Conservation (phyloP, 441 rosid species). For the Populus hybrid region DNA sequence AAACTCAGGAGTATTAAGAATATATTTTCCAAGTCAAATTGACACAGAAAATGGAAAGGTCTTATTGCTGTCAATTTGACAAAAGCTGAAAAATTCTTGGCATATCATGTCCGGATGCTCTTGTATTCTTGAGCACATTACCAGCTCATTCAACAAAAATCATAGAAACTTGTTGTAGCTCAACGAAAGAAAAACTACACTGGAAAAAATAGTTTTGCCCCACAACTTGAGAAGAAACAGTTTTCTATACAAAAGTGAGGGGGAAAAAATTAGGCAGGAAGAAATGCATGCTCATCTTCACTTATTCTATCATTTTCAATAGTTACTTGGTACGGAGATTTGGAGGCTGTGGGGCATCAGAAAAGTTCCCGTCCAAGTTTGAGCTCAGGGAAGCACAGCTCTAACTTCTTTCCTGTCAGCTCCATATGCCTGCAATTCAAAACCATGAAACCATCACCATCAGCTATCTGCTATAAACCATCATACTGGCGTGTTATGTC, state of each 20-base stretch:
- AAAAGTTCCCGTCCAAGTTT: slow-evolving; percentile 2
- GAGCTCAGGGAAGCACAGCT: slow-evolving; percentile 53
- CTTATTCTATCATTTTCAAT: slow-evolving; percentile 22
- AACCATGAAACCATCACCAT: slow-evolving; percentile 8
- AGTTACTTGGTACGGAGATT: slow-evolving; percentile 3
- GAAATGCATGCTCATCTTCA: slow-evolving; percentile 17
- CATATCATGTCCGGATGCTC: background rate
- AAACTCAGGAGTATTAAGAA: no score
- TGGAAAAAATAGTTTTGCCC: slow-evolving; percentile 7
- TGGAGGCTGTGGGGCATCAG: background rate
- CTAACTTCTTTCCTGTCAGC: slow-evolving; percentile 84
- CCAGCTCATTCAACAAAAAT: slow-evolving; percentile 12
- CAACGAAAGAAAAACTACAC: background rate
- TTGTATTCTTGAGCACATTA: background rate
- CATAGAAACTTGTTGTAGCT: slow-evolving; percentile 6
- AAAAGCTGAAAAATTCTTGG: background rate
- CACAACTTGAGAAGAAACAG: slow-evolving; percentile 17
- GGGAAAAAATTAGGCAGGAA: slow-evolving; percentile 17
- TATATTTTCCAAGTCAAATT: background rate
- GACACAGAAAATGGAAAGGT: background rate
- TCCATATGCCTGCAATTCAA: slow-evolving; percentile 65
- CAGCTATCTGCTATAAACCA: background rate
- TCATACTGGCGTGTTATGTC: background rate
- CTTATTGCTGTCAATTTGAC: background rate
- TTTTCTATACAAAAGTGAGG: slow-evolving; percentile 22